Evolutionary conservation across 441 rosid species (phyloP).

Genomic region (Brassica balearica): DNA sequence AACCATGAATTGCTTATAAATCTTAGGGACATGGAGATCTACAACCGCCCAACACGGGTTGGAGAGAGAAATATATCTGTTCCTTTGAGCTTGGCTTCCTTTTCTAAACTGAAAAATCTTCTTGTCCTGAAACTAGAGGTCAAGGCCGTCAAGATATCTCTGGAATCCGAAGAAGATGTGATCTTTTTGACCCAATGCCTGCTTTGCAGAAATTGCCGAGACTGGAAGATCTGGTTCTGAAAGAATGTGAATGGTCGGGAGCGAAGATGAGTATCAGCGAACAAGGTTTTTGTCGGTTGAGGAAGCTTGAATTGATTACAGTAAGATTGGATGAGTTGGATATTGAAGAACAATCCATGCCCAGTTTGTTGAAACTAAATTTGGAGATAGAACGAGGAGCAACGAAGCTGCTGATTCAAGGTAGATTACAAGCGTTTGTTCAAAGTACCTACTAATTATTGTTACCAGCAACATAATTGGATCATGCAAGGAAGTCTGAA

Average conservation of each 20-base stretch:
- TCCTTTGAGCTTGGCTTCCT: neutral
- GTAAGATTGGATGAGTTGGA: neutral
- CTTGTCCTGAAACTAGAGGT: neutral
- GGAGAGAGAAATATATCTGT: too few species aligned
- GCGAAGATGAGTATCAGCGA: neutral
- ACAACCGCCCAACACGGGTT: neutral
- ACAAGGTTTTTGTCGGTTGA: constrained; percentile 23
- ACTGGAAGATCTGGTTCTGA: neutral
- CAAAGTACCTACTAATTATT: neutral
- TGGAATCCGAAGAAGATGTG: neutral
- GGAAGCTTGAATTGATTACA: neutral
- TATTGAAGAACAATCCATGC: constrained; percentile 18
- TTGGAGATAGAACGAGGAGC: neutral
- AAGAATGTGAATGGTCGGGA: neutral
- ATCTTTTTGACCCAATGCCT: constrained; percentile 24
- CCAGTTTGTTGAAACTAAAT: neutral
- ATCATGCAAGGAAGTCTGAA: neutral
- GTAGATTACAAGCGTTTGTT: neutral
- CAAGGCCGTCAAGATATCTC: neutral
- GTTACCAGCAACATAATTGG: too few species aligned
- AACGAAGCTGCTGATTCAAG: neutral
- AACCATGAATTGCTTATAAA: constrained; percentile 2
- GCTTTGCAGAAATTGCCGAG: neutral
- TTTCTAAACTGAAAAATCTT: constrained; percentile 13
- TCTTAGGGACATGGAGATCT: constrained; percentile 10